These are phyloP conservation scores for Dorcoceras hygrometricum DNA, from an alignment of 257 asterid genomes.

Conservation along the genomic window DNA sequence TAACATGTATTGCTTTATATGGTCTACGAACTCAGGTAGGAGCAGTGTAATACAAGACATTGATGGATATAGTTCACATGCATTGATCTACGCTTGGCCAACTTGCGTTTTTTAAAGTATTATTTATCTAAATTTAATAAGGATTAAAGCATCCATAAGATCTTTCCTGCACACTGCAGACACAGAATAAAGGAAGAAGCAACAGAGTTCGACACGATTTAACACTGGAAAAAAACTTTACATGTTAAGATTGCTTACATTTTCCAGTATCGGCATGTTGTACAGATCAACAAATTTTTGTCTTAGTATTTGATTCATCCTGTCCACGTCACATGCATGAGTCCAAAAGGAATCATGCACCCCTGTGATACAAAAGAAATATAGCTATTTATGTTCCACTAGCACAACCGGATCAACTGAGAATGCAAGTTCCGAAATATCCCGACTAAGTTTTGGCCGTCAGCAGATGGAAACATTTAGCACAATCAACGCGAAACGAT, in stretches of 20 bases:
- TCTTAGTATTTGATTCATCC: conserved; percentile 78
- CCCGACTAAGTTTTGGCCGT: neutral
- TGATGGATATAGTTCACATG: neutral
- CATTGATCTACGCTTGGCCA: neutral
- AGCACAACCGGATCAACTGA: neutral
- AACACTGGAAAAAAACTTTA: conserved; percentile 11
- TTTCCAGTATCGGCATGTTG: conserved; percentile 77
- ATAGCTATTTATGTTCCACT: neutral
- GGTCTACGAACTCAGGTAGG: neutral
- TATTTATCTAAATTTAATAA: neutral
- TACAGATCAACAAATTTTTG: conserved; percentile 87
- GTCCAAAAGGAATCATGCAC: conserved; percentile 99
- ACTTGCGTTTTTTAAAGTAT: neutral
- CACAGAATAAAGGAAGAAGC: neutral
- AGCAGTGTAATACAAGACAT: neutral
- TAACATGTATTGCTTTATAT: neutral
- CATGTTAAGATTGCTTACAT: conserved; percentile 49
- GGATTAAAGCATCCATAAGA: neutral
- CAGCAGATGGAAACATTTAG: neutral
- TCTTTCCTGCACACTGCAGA: neutral
- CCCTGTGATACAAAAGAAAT: neutral
- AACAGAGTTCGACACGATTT: neutral
- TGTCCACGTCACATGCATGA: conserved; percentile 82
- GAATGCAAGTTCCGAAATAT: neutral
- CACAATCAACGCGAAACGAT: neutral